Evolutionary conservation across 2,329 filamentous ascomycete genomes (phyloP).

Genomic region (Diaporthe aspalathi): DNA sequence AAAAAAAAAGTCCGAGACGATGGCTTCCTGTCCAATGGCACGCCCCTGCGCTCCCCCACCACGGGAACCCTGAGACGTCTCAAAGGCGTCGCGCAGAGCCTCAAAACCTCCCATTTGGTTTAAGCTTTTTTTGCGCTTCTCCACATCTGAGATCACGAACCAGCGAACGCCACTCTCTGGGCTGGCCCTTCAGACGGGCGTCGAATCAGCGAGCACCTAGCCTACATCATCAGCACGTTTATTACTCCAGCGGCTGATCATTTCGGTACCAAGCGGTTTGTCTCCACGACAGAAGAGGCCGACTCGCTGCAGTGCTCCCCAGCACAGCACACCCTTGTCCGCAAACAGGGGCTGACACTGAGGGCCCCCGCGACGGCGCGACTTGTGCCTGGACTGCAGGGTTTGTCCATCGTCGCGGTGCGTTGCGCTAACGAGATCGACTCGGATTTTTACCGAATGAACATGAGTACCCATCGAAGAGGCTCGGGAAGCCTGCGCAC

Average conservation of each 20-base stretch:
- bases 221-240: too few species aligned
- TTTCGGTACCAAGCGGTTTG: not conserved
- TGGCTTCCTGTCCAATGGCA: conserved; percentile 22
- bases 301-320: not conserved
- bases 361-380: not conserved
- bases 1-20: not conserved
- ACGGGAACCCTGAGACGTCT: conserved; percentile 38
- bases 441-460: not conserved
- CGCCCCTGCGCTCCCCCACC: conserved; percentile 27
- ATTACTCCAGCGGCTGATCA: not conserved
- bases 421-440: not conserved
- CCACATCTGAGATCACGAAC: not conserved
- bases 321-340: not conserved
- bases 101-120: conserved; percentile 13
- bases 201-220: not conserved
- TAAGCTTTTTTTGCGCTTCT: conserved; percentile 9
- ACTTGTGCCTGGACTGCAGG: conserved; percentile 5
- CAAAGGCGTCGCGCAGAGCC: conserved; percentile 39
- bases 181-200: not conserved
- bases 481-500: conserved; percentile 15
- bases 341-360: conserved; percentile 23
- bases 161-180: not conserved
- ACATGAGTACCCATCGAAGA: not conserved
- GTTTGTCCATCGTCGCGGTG: not conserved
- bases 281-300: not conserved